These are phyloP conservation scores for Takashimella koratensis DNA, from an alignment of 1,284 basidiomycete species.

Conservation along the genomic window DNA sequence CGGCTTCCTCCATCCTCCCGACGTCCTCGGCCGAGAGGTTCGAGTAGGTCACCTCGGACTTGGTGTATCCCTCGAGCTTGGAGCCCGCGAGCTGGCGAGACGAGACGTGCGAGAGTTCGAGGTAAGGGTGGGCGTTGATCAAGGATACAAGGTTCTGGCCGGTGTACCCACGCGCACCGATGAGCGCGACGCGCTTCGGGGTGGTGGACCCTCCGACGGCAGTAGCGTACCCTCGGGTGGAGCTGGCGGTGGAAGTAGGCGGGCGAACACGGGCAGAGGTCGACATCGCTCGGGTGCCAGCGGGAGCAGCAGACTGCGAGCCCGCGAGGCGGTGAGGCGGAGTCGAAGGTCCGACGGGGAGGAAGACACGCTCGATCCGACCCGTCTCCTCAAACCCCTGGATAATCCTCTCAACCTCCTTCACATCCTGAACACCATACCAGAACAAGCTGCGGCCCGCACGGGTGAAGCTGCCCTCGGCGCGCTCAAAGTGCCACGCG, in stretches of 20 bases:
- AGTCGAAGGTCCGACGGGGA: constrained; percentile 82
- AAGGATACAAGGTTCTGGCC: constrained; percentile 86
- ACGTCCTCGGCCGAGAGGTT: constrained; percentile 76
- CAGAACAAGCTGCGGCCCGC: constrained; percentile 91
- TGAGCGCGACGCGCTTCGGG: constrained; percentile 85
- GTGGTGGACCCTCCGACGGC: constrained; percentile 56
- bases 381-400: constrained; percentile 78
- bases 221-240: constrained; percentile 50
- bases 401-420: constrained; percentile 84
- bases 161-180: constrained; percentile 91
- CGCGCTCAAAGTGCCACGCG: constrained; percentile 97
- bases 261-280: constrained; percentile 58
- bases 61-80: constrained; percentile 76
- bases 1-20: constrained; percentile 77
- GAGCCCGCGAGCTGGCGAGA: constrained; percentile 89
- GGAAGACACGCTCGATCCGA: constrained; percentile 78
- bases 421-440: constrained; percentile 91
- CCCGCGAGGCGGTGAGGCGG: constrained; percentile 57
- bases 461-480: constrained; percentile 95
- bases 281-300: constrained; percentile 63
- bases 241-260: constrained; percentile 53
- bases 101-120: constrained; percentile 89
- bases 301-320: constrained; percentile 37
- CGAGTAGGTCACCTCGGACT: constrained; percentile 68
- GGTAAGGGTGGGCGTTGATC: constrained; percentile 77